Conservation (phyloP, 805 yeast genomes). For the Pichia exigua region DNA sequence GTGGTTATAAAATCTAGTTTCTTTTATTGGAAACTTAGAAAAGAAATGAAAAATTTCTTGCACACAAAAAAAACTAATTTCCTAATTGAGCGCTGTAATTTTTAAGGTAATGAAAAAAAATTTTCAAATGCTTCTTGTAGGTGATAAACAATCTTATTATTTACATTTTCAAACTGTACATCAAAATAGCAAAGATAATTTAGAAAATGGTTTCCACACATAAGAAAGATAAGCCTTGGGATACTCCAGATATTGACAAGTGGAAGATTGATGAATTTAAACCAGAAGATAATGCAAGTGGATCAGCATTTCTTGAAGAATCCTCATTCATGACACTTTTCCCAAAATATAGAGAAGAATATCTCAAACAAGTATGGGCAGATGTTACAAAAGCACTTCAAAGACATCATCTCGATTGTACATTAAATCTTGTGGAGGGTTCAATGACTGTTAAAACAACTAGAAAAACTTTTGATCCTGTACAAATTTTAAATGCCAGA, state of each 20-base stretch:
- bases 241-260: slow-evolving; percentile 87
- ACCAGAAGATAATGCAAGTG: slow-evolving; percentile 82
- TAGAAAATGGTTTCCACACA: slow-evolving; percentile 78
- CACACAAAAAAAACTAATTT: background rate
- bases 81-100: background rate
- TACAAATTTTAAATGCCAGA: slow-evolving; percentile 85
- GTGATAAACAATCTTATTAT: background rate
- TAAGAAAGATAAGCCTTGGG: slow-evolving; percentile 97
- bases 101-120: background rate
- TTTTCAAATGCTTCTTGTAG: background rate
- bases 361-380: slow-evolving; percentile 84
- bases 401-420: slow-evolving; percentile 69
- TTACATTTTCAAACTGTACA: background rate
- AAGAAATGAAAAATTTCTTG: background rate
- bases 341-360: slow-evolving; percentile 93
- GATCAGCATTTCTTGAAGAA: slow-evolving; percentile 89
- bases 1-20: background rate
- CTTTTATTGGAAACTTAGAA: background rate
- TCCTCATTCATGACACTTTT: slow-evolving; percentile 90
- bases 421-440: slow-evolving; percentile 87
- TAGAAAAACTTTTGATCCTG: slow-evolving; percentile 92
- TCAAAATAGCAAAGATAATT: background rate
- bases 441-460: slow-evolving; percentile 96
- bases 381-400: slow-evolving; percentile 81
- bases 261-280: slow-evolving; percentile 87